phyloP scores from a whole-genome alignment of 2,329 filamentous ascomycete genomes.

The Beauveria sp. region DNA sequence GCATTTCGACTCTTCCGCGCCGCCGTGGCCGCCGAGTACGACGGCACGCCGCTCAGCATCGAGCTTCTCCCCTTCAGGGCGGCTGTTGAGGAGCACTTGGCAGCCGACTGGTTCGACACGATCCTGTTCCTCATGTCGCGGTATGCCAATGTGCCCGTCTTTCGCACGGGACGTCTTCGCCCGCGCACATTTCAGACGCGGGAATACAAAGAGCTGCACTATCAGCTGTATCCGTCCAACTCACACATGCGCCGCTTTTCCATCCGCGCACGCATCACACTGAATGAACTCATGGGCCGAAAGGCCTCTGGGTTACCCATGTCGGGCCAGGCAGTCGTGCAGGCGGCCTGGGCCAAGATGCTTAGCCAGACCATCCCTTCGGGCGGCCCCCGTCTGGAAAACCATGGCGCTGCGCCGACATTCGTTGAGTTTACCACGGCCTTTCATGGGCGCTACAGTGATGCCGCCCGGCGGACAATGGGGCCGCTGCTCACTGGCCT shows the following conservation, averaged over 20 bases:
- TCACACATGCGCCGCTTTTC: constrained; percentile 10
- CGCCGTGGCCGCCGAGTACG: constrained; percentile 8
- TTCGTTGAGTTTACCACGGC: constrained; percentile 11
- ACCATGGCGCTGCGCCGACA: neutral
- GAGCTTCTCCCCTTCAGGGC: neutral
- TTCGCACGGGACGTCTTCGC: neutral
- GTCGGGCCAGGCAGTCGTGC: constrained; percentile 4
- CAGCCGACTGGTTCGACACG: constrained; percentile 10
- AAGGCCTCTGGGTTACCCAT: neutral
- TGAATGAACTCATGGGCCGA: constrained; percentile 1
- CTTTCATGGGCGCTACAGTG: neutral
- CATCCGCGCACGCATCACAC: neutral
- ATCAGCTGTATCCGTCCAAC: neutral
- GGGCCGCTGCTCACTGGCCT: constrained; percentile 6
- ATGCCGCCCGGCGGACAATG: constrained; percentile 8
- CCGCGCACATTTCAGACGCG: neutral
- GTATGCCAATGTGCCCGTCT: constrained; percentile 1
- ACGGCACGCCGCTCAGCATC: neutral
- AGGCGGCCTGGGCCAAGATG: constrained; percentile 12
- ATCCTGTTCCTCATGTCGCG: constrained; percentile 7
- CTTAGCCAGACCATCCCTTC: neutral
- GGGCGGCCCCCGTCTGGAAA: neutral
- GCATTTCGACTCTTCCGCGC: neutral
- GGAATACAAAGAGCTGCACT: neutral
- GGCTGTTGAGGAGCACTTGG: neutral